Evolutionary conservation across 2,329 filamentous ascomycete genomes (phyloP).

Genomic region (Pyrenochaeta sp.): DNA sequence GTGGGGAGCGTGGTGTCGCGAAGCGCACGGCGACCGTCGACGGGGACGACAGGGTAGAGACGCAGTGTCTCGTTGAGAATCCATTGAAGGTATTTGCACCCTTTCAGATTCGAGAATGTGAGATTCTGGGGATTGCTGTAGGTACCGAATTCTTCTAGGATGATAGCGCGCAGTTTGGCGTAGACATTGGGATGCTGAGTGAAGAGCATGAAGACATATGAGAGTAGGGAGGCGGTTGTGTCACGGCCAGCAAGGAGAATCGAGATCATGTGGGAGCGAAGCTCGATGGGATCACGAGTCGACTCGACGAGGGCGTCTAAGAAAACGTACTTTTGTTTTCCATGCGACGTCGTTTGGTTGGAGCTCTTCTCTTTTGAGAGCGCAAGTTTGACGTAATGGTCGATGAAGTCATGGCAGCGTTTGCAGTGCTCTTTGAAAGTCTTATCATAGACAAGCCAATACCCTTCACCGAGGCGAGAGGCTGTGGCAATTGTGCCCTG

Average conservation of each 20-base stretch:
- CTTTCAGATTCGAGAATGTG: slow-evolving; percentile 51
- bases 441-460: slow-evolving; percentile 41
- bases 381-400: slow-evolving; percentile 35
- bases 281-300: slow-evolving; percentile 70
- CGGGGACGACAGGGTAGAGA: slow-evolving; percentile 45
- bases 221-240: slow-evolving; percentile 82
- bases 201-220: slow-evolving; percentile 68
- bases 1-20: slow-evolving; percentile 44
- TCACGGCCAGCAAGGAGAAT: slow-evolving; percentile 86
- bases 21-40: slow-evolving; percentile 41
- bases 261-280: slow-evolving; percentile 83
- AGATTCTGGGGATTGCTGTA: slow-evolving; percentile 48
- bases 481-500: slow-evolving; percentile 25
- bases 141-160: slow-evolving; percentile 54
- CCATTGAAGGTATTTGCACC: slow-evolving; percentile 43
- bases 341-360: slow-evolving; percentile 16
- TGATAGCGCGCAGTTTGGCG: slow-evolving; percentile 46
- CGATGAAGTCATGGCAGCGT: slow-evolving; percentile 37
- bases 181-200: slow-evolving; percentile 49
- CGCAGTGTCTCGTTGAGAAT: slow-evolving; percentile 46
- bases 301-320: slow-evolving; percentile 81
- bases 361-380: slow-evolving; percentile 25
- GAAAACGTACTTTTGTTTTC: slow-evolving; percentile 71
- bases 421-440: slow-evolving; percentile 40
- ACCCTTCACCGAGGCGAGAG: slow-evolving; percentile 38